Evolutionary conservation across 2,329 filamentous ascomycete species (phyloP), one percentile per base, ranked within the genome.

Genomic region (Knufia fluminis): DNA sequence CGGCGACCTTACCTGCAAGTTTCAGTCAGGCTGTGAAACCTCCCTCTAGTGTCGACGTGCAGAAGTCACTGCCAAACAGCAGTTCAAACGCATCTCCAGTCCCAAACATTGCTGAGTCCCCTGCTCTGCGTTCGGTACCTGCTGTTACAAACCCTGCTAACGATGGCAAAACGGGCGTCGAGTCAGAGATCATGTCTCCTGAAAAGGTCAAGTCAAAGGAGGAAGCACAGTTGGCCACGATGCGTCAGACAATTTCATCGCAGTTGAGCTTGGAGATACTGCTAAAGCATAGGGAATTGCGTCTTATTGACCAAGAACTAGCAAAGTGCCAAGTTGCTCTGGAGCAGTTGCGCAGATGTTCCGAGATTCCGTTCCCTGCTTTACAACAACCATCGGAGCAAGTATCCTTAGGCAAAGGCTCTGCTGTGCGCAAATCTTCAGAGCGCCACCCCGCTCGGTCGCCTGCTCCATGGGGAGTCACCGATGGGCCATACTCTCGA

Each of bases 271-370:
- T 92, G 57, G 90, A 96, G 71, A 90, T 97, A 47, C 71, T 97
- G 55, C 72, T 94, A 64, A 97, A 96, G 74, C 92, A 98, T 68
- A 82, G 92, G 61, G 92, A 98, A 71, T 71, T 97, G 52, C 86
- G 90, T 50, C 75, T 95, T 58, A 95, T 97, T 66, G 88, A 97
- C 64, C 89, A 95, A 68, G 92, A 97, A 70, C 77, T 97, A 57
- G 91, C 88, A 57, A 97, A 96, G 71, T 96, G 90, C 63, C 90
- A 97, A 71, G 74, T 90, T 56, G 88, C 90, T 9, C 76, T 97
- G 58, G 92, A 98, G 69, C 92, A 97, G 70, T 74, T 98, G 55
- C 85, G 92, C 59, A 83, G 92, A 53, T 96, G 90, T 69, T 83
- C 92, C 63, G 75, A 97, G 58, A 91, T 95, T 59, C 91, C 91